These are phyloP conservation scores for Trichoderma parareesei DNA, from an alignment of 495 filamentous ascomycete genomes.

Conservation along the genomic window DNA sequence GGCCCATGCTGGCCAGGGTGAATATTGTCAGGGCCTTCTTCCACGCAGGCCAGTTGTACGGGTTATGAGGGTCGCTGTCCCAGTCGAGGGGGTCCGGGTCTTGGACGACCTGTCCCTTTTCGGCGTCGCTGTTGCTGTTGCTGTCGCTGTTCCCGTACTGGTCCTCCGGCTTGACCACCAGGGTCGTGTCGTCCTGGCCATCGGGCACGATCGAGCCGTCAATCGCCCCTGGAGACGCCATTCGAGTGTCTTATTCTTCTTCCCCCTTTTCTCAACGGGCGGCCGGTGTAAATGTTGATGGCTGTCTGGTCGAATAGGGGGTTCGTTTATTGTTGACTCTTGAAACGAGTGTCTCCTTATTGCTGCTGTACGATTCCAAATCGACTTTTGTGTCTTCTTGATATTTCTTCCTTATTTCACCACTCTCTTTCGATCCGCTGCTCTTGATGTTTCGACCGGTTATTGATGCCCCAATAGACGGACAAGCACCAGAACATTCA, in stretches of 20 bases:
- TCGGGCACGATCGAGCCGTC: background rate
- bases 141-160: background rate
- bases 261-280: background rate
- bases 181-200: background rate
- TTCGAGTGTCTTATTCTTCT: background rate
- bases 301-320: background rate
- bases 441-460: background rate
- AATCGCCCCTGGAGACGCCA: background rate
- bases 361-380: background rate
- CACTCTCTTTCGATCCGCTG: background rate
- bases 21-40: background rate
- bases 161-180: background rate
- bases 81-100: conserved; percentile 11
- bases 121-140: conserved; percentile 4
- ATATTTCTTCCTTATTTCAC: background rate
- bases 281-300: background rate
- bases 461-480: background rate
- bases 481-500: background rate
- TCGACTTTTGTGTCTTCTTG: background rate
- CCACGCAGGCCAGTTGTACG: conserved; percentile 8
- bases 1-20: background rate
- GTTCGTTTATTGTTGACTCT: too few relatives aligned
- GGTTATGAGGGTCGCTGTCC: background rate
- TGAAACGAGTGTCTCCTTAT: background rate
- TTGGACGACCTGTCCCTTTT: background rate